These are phyloP conservation scores for barley (Hordeum vulgare) DNA, from an alignment of 176 grass and related monocot species.

Conservation along the genomic window DNA sequence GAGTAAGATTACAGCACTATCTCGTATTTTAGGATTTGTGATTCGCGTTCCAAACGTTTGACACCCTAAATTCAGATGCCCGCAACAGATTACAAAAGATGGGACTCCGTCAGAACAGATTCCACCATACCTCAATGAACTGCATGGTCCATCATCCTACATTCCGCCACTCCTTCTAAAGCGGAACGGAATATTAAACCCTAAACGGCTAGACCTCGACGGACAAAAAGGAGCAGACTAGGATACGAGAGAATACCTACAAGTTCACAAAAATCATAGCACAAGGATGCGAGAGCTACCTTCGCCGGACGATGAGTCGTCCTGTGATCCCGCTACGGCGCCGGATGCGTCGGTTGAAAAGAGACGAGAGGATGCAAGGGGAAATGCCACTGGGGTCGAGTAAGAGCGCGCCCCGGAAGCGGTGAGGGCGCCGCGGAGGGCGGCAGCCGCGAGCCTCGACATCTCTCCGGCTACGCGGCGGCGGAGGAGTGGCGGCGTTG, in stretches of 20 bases:
- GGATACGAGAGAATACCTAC: not conserved
- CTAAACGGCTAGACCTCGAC: slow-evolving; percentile 6
- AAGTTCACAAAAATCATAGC: not conserved
- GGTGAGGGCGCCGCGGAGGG: slow-evolving; percentile 4
- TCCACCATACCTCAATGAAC: not conserved
- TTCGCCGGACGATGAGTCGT: slow-evolving; percentile 18
- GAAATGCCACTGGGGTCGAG: not conserved
- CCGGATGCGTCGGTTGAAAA: slow-evolving; percentile 30
- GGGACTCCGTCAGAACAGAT: not conserved
- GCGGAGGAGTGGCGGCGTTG: slow-evolving; percentile 8
- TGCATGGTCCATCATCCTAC: not conserved
- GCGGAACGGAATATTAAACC: slow-evolving; percentile 16
- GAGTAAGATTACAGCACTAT: not conserved
- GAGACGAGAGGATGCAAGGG: not conserved
- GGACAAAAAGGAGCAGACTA: not conserved
- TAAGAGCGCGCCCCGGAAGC: not conserved
- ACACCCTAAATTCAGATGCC: not conserved
- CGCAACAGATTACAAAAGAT: not conserved
- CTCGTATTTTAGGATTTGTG: not conserved
- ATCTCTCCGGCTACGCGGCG: slow-evolving; percentile 26
- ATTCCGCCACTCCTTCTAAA: not conserved
- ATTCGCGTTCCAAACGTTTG: not conserved
- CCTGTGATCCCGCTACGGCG: slow-evolving; percentile 28
- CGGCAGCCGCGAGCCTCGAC: slow-evolving; percentile 36
- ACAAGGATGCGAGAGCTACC: slow-evolving; percentile 16